Base-by-base conservation (phyloP, 441 rosid species). In the Euphorbia schlechtendalii region DNA sequence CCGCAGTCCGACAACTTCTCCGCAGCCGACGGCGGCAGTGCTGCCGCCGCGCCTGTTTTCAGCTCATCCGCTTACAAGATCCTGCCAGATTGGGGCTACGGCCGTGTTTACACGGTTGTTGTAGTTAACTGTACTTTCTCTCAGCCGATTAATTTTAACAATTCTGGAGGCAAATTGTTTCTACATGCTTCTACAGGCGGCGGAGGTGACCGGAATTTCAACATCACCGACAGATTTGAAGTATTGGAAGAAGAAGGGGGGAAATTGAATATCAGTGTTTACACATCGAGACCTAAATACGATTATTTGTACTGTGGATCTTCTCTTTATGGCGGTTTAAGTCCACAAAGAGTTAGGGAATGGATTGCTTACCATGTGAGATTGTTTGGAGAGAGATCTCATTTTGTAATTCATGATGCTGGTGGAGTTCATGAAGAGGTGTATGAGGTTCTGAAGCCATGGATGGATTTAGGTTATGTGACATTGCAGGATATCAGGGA, bases 61-160 rank as follows among this genome's bases (percentile, higher is more conserved):
- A 63, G 76, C 18, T 56, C 78, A 15, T 25, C 24, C 28, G 79
- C 78, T 0, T 75, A 66, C 61, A 87, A 83, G 75, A 79, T 86
- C 71, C 80, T 92, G 25, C 93, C 98, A 2, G 96, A 92, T 49
- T 92, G 96, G 98, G 98, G 98, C 0, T 92, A 89, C 53, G 98
- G 98, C 52, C 87, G 89, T 15, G 87, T 89, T 59, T 92, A 89
- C 86, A 87, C 96, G 0, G 90, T 79, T 20, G 86, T 92, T 24
- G 85, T 92, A 12, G 84, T 92, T 30, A 87, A 87, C 77, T 92
- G 98, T 63, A 86, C 91, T 2, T 92, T 92, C 74, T 15, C 86
- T 0, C 40, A 65, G 13, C 69, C 82, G 27, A 75, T 84, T 17
- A 91, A 91, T 61, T 18, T 54, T 17, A 73, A 78, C 46, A 89